Evolutionary conservation across 257 asterid species (phyloP).

Genomic region (Thymus quinquecostatus): DNA sequence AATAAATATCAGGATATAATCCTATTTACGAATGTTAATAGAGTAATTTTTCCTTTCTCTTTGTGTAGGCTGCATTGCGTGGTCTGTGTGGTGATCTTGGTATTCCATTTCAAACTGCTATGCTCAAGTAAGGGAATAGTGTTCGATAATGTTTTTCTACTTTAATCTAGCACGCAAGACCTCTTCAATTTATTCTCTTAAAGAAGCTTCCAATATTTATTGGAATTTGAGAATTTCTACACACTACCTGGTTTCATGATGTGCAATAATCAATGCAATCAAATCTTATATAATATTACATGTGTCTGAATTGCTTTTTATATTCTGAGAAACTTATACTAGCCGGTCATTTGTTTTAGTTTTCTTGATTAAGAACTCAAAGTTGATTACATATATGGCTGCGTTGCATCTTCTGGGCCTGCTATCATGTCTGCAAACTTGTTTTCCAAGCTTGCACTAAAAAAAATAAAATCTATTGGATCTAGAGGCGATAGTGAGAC

Average conservation of each 20-base stretch:
- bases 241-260: neutral
- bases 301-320: conserved; percentile 7
- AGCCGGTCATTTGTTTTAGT: neutral
- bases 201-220: conserved; percentile 4
- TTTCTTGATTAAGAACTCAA: conserved; percentile 4
- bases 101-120: conserved; percentile 76
- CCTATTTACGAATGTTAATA: conserved; percentile 15
- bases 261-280: neutral
- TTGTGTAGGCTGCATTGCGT: conserved; percentile 62
- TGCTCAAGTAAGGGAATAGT: conserved; percentile 74
- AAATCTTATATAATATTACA: neutral
- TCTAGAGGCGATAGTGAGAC: neutral
- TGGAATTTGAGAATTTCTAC: neutral
- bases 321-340: neutral
- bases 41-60: conserved; percentile 26
- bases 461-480: too few relatives aligned
- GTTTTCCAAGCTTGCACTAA: neutral
- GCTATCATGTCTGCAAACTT: neutral
- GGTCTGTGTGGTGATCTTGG: conserved; percentile 79
- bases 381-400: neutral
- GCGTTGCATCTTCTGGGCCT: neutral
- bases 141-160: conserved; percentile 4
- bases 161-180: conserved; percentile 2
- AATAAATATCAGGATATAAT: conserved; percentile 8
- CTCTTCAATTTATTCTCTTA: conserved; percentile 2